Evolutionary conservation across 164 flowering plant species (phyloP).

Genomic region (Sextonia rubra): DNA sequence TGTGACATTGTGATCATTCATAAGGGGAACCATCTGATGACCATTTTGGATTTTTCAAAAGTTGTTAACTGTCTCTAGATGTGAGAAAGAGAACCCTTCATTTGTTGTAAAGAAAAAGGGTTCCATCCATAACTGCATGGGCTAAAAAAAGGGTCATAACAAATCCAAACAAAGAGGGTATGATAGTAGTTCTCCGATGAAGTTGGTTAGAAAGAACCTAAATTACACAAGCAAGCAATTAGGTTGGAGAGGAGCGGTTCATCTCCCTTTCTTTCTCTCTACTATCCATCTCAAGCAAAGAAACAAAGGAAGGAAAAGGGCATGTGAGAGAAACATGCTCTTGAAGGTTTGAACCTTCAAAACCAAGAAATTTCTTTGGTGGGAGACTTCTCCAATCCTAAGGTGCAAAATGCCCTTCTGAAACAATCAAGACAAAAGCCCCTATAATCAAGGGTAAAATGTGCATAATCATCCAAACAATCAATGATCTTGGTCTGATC

Average conservation of each 20-base stretch:
- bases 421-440: too few relatives aligned
- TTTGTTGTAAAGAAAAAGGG: neutral
- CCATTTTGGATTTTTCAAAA: too few relatives aligned
- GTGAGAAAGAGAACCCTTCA: too few relatives aligned
- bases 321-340: conserved; percentile 3
- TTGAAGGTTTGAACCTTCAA: conserved; percentile 31
- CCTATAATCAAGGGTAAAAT: too few relatives aligned
- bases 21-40: too few relatives aligned
- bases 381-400: too few relatives aligned
- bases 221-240: conserved; percentile 33
- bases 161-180: conserved; percentile 1
- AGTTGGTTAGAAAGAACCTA: conserved; percentile 12
- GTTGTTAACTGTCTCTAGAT: too few relatives aligned
- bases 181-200: conserved; percentile 17
- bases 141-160: neutral
- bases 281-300: conserved; percentile 17
- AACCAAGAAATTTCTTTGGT: conserved; percentile 21
- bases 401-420: too few relatives aligned
- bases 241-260: conserved; percentile 29
- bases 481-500: too few relatives aligned
- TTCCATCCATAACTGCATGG: neutral
- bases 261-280: conserved; percentile 18
- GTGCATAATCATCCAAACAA: too few relatives aligned
- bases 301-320: conserved; percentile 25
- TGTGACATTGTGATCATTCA: too few relatives aligned